Conservation (phyloP, 192 early-diverging fungal species). For the Spizellomyces sp. region DNA sequence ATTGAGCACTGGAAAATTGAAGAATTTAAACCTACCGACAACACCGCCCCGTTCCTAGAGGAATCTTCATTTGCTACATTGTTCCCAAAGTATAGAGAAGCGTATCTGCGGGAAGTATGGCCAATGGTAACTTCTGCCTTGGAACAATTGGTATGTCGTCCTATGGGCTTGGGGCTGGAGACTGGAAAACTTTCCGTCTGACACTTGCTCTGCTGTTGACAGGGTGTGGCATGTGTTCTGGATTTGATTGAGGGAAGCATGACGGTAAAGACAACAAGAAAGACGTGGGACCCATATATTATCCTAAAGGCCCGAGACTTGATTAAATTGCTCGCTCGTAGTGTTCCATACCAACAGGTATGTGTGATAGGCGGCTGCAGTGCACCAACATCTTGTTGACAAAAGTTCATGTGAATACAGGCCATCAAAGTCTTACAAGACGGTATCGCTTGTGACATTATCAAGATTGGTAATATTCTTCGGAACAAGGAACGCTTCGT, state of each 20-base stretch:
- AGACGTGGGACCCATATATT: slow-evolving; percentile 93
- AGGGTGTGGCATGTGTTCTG: slow-evolving; percentile 86
- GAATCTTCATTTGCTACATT: slow-evolving; percentile 96
- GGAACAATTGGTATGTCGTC: slow-evolving; percentile 63
- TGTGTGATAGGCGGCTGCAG: neutral
- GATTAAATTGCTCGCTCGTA: slow-evolving; percentile 91
- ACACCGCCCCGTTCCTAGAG: slow-evolving; percentile 76
- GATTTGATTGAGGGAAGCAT: slow-evolving; percentile 97
- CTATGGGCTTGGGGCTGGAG: neutral
- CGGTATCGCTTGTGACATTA: slow-evolving; percentile 87
- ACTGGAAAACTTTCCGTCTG: neutral
- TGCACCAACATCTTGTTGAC: neutral
- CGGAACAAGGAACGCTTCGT: slow-evolving; percentile 98
- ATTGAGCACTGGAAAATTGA: slow-evolving; percentile 95
- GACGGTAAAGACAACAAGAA: slow-evolving; percentile 96
- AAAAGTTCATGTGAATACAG: slow-evolving; percentile 27
- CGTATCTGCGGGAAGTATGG: slow-evolving; percentile 91
- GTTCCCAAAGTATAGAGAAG: slow-evolving; percentile 98
- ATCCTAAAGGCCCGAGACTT: slow-evolving; percentile 94
- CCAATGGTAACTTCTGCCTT: slow-evolving; percentile 80
- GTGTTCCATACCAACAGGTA: slow-evolving; percentile 90
- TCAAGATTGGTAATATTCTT: slow-evolving; percentile 96
- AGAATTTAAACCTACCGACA: slow-evolving; percentile 71
- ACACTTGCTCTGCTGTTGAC: neutral
- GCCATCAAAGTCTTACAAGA: slow-evolving; percentile 93